phyloP scores from a whole-genome alignment of 2,329 filamentous ascomycete species.

The Trichoderma atrobrunneum region DNA sequence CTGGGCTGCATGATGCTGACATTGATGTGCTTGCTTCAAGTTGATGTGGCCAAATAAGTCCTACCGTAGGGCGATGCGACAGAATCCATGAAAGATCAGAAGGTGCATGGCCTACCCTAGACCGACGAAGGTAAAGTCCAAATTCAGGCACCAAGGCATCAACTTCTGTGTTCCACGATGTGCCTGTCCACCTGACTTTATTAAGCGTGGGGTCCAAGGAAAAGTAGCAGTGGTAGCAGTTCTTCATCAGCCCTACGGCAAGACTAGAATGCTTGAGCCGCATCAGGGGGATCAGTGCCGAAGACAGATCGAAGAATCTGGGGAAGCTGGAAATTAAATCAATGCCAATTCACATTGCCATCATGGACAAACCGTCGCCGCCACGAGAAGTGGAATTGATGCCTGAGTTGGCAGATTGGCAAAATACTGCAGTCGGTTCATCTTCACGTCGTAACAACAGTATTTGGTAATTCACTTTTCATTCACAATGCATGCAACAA shows the following conservation, averaged over 20 bases:
- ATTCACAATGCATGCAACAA: not conserved
- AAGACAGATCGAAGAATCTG: slow-evolving; percentile 14
- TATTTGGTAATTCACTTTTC: not conserved
- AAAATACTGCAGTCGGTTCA: not conserved
- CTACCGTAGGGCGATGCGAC: not conserved
- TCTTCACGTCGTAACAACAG: not conserved
- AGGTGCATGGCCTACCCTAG: not conserved
- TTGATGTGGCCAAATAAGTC: not conserved
- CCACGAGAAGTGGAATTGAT: not conserved
- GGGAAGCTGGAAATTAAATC: slow-evolving; percentile 15
- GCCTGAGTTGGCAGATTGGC: not conserved
- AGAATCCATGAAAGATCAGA: not conserved
- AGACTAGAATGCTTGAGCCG: slow-evolving; percentile 18
- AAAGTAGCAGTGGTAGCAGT: slow-evolving; percentile 1
- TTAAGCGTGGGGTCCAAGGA: slow-evolving; percentile 6
- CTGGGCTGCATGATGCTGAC: slow-evolving; percentile 3
- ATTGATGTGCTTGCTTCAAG: not conserved
- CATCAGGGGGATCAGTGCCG: slow-evolving; percentile 19
- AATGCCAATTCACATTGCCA: not conserved
- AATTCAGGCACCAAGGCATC: slow-evolving; percentile 5
- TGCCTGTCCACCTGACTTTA: slow-evolving; percentile 10
- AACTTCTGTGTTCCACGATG: slow-evolving; percentile 2
- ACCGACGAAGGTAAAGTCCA: not conserved
- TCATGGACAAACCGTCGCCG: not conserved
- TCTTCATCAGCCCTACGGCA: slow-evolving; percentile 21